These are phyloP conservation scores for Leishmania turanica DNA, from an alignment of 208 protist genomes.

Conservation along the genomic window DNA sequence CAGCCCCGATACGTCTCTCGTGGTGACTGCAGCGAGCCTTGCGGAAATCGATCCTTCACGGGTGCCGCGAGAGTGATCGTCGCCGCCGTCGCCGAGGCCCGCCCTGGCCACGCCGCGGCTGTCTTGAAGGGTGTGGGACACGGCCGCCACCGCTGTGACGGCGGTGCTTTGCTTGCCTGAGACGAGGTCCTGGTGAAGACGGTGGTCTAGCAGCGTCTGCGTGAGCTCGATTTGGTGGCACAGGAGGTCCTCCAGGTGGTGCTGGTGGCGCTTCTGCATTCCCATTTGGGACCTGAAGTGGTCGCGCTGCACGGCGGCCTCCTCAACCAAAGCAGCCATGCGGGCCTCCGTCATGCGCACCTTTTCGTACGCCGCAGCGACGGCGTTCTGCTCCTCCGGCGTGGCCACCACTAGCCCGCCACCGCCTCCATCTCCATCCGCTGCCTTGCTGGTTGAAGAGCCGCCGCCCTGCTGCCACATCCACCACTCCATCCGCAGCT, in stretches of 20 bases:
- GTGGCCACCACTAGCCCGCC: slow-evolving; percentile 1
- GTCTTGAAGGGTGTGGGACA: background rate
- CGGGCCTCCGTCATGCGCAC: slow-evolving; percentile 68
- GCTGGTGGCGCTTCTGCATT: slow-evolving; percentile 38
- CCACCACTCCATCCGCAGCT: slow-evolving; percentile 12
- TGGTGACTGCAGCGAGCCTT: background rate
- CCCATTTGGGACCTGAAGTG: slow-evolving; percentile 71
- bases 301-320: slow-evolving; percentile 75
- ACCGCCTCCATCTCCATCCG: background rate
- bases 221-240: slow-evolving; percentile 75
- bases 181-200: slow-evolving; percentile 15
- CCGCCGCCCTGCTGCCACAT: slow-evolving; percentile 4
- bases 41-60: background rate
- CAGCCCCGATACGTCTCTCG: slow-evolving; percentile 5
- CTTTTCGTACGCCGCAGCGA: slow-evolving; percentile 61
- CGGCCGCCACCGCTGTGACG: background rate
- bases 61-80: background rate
- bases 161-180: slow-evolving; percentile 8
- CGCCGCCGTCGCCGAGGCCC: background rate
- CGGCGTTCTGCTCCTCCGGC: slow-evolving; percentile 42
- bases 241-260: slow-evolving; percentile 62
- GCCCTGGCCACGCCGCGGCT: background rate
- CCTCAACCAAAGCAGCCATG: slow-evolving; percentile 79
- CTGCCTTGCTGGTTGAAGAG: background rate
- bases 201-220: slow-evolving; percentile 41